Conservation (phyloP, 164 flowering plant species). For the Paratinospora sagittata region DNA sequence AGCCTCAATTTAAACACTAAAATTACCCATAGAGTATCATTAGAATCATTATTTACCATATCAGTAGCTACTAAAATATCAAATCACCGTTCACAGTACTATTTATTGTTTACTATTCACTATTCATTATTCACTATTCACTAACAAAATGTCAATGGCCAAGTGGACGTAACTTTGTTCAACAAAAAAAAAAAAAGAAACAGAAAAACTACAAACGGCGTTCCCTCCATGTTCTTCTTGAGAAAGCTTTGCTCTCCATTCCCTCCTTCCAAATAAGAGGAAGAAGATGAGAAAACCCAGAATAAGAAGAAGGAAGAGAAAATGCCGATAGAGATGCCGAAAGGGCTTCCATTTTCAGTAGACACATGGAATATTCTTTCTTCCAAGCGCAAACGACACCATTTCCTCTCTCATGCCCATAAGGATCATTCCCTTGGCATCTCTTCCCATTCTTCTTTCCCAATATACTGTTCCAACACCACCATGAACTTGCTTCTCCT, state of each 20-base stretch:
- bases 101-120: too few relatives aligned
- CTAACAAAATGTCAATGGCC: too few relatives aligned
- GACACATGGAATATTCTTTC: constrained; percentile 58
- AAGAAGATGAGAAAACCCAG: background rate
- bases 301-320: constrained; percentile 6
- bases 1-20: too few relatives aligned
- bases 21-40: too few relatives aligned
- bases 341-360: constrained; percentile 78
- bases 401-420: constrained; percentile 84
- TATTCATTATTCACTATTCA: too few relatives aligned
- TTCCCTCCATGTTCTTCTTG: constrained; percentile 1
- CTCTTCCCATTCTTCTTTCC: constrained; percentile 39
- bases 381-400: constrained; percentile 52
- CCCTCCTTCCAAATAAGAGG: background rate
- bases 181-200: too few relatives aligned
- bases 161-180: too few relatives aligned
- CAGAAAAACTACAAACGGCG: too few relatives aligned
- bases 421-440: constrained; percentile 60
- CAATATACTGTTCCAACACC: constrained; percentile 59
- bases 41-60: too few relatives aligned
- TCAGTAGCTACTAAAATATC: too few relatives aligned
- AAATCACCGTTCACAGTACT: too few relatives aligned
- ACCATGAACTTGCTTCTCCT: constrained; percentile 50
- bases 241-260: background rate
- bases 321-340: constrained; percentile 85